These are phyloP conservation scores for Anethum foeniculum DNA, from an alignment of 140 eudicot species.

Conservation along the genomic window DNA sequence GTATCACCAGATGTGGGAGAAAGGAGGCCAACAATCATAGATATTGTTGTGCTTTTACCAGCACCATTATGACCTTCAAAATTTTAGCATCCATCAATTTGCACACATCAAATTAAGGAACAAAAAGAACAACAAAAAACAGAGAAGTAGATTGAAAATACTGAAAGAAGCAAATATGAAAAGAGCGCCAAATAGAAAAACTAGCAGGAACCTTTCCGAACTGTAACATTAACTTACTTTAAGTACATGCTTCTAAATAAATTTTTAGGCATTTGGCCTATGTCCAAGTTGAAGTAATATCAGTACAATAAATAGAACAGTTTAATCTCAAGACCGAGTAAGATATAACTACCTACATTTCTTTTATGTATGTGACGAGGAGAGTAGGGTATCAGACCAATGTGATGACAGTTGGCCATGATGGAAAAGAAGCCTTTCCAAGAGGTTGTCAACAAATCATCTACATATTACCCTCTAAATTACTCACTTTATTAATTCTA, in stretches of 20 bases:
- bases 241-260: not conserved
- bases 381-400: not conserved
- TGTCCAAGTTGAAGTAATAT: not conserved
- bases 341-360: not conserved
- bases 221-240: not conserved
- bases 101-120: not conserved
- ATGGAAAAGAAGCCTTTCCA: not conserved
- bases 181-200: not conserved
- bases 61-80: slow-evolving; percentile 96
- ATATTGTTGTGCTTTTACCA: slow-evolving; percentile 96
- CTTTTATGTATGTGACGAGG: not conserved
- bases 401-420: not conserved
- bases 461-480: not conserved
- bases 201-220: not conserved
- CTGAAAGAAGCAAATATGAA: slow-evolving; percentile 11
- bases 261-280: not conserved
- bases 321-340: not conserved
- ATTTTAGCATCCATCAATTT: not conserved
- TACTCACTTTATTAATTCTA: too few relatives aligned
- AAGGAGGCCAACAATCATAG: slow-evolving; percentile 99
- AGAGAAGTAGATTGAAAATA: not conserved
- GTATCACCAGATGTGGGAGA: slow-evolving; percentile 97
- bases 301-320: not conserved
- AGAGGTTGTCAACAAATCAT: not conserved
- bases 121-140: not conserved